Evolutionary conservation across 192 early-diverging fungal genomes (phyloP), one percentile per base, ranked within the genome.

Genomic region (Diversispora epigaea): DNA sequence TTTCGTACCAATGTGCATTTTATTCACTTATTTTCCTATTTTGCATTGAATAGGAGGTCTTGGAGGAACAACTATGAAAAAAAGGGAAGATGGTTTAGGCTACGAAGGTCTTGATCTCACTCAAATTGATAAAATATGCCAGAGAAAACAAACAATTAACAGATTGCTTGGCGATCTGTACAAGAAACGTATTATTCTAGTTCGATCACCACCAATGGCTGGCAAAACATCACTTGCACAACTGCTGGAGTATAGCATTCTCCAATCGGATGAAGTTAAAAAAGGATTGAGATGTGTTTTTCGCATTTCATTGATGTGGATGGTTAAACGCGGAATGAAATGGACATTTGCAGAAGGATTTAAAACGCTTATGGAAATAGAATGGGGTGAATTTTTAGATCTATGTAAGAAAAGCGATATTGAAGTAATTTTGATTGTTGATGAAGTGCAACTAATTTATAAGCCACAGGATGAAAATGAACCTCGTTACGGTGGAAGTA

Each of bases 391-490:
- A n/a, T 72, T 72, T 72, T 17, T 72, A 0, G 6, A 52, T 0
- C 0, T 50, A 68, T 68, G 47, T 68, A n/a, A n/a, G n/a, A n/a
- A n/a, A n/a, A 41, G 21, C 8, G 10, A 55, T 69, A 72, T 4
- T 60, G 25, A n/a, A 72, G 46, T 11, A 60, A 60, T 41, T 72
- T 61, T 72, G 56, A 60, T 72, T 72, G 46, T 72, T 41, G 43
- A 60, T 58, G 70, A 72, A 44, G 43, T 60, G 55, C 55, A 72
- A 72, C 44, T 58, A 19, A 68, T 68, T 50, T 71, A 71, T 71
- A 69, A 69, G 0, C 67, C 47, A 54, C 39, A 69, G 7, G 32
- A 69, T 69, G 47, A 69, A 71, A 17, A 40, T 1, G 39, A 56
- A 71, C 54, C 54, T 71, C 15, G 11, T 19, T 14, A 71, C 43